A percentile compares a stretch with the other conserved stretches of the same genome.
Conservation (phyloP, 2,329 filamentous ascomycete species). For the Sclerotinia subarctica region DNA sequence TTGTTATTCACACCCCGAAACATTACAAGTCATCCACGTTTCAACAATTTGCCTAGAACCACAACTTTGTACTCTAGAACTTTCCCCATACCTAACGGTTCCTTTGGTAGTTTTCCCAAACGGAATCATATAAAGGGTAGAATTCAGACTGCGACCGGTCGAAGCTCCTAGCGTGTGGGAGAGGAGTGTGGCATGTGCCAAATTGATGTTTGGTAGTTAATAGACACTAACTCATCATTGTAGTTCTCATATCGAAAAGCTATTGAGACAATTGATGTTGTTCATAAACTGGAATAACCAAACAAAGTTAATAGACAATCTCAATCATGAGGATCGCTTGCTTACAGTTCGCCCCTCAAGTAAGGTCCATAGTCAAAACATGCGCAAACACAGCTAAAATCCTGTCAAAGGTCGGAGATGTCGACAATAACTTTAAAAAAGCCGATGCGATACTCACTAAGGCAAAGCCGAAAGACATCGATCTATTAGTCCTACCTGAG, state of each 20-base stretch:
- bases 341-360: conserved; percentile 65
- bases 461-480: conserved; percentile 53
- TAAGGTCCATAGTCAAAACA: conserved; percentile 38
- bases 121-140: too few species aligned
- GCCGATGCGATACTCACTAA: conserved; percentile 61
- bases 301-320: neutral
- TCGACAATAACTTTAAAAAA: conserved; percentile 66
- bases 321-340: conserved; percentile 63
- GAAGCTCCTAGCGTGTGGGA: too few species aligned
- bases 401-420: conserved; percentile 55
- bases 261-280: neutral
- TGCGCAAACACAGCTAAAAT: neutral
- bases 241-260: neutral
- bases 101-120: too few species aligned
- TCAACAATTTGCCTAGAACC: neutral
- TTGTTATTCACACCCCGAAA: neutral
- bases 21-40: neutral
- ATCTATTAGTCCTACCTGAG: conserved; percentile 72
- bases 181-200: too few species aligned
- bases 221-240: neutral
- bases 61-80: neutral
- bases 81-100: too few species aligned
- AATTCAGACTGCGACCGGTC: too few species aligned
- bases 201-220: neutral
- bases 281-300: neutral